Percentiles rank a stretch among this genome's conserved stretches.
phyloP scores from a whole-genome alignment of 1,284 basidiomycete species.

The Schizophyllum amplum region DNA sequence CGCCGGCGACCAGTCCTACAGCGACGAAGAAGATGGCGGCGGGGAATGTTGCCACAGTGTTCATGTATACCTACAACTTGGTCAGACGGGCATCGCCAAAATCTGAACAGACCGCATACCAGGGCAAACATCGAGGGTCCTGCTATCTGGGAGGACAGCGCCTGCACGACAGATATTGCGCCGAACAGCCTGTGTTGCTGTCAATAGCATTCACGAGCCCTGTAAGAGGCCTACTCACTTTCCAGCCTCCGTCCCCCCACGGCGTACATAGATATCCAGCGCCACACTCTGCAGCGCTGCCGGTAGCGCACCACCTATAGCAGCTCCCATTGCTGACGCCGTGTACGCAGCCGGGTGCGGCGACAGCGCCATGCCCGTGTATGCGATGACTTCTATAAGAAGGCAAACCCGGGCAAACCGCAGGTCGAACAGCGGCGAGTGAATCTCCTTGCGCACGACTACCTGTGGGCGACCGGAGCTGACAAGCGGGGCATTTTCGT shows the following conservation, averaged over 20 bases:
- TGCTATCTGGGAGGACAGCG: slow-evolving; percentile 27
- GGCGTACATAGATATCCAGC: slow-evolving; percentile 47
- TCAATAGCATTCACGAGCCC: not conserved
- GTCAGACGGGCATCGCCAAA: too few species aligned
- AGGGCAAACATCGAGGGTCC: slow-evolving; percentile 55
- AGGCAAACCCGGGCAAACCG: slow-evolving; percentile 50
- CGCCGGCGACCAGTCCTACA: slow-evolving; percentile 25
- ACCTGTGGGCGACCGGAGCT: slow-evolving; percentile 9
- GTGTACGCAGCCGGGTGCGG: slow-evolving; percentile 38
- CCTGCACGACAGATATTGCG: slow-evolving; percentile 60
- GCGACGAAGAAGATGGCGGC: slow-evolving; percentile 47
- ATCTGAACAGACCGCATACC: too few species aligned
- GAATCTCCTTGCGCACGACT: slow-evolving; percentile 16
- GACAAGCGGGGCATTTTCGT: slow-evolving; percentile 7
- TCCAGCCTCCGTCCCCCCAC: slow-evolving; percentile 46
- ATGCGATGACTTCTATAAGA: slow-evolving; percentile 48
- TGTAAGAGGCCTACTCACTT: slow-evolving; percentile 7
- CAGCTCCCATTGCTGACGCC: slow-evolving; percentile 32
- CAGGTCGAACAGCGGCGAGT: slow-evolving; percentile 53
- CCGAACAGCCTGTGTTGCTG: slow-evolving; percentile 50
- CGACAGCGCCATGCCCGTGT: slow-evolving; percentile 40
- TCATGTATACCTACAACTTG: too few species aligned
- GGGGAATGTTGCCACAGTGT: slow-evolving; percentile 51
- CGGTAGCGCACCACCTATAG: slow-evolving; percentile 50
- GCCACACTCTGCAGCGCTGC: slow-evolving; percentile 64